These are phyloP conservation scores for Pythium rhizo-oryzae DNA, from an alignment of 352 stramenopile genomes.

Conservation along the genomic window DNA sequence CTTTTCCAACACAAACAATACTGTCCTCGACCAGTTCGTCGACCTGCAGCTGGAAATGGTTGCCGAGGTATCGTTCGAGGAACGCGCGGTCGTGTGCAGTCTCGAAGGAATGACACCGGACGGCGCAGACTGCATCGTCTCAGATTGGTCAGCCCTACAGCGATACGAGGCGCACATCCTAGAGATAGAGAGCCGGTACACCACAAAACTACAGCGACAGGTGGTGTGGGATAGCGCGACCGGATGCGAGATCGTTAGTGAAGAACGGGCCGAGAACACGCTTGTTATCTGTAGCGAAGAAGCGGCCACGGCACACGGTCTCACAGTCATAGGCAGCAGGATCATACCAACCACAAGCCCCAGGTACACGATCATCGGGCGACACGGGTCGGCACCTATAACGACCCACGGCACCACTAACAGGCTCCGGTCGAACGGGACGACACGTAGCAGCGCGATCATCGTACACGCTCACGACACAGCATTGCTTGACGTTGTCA, in stretches of 20 bases:
- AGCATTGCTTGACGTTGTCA: not conserved
- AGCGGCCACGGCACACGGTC: not conserved
- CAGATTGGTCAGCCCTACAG: conserved; percentile 6
- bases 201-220: not conserved
- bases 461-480: not conserved
- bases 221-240: conserved; percentile 17
- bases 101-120: not conserved
- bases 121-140: conserved; percentile 15
- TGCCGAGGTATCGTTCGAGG: not conserved
- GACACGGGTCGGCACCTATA: not conserved
- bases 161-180: conserved; percentile 4
- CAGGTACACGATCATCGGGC: not conserved
- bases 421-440: not conserved
- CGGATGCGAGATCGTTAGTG: conserved; percentile 2
- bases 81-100: not conserved
- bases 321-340: not conserved
- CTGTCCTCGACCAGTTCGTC: conserved; percentile 1
- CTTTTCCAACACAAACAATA: conserved; percentile 2
- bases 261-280: conserved; percentile 14
- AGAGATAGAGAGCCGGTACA: not conserved
- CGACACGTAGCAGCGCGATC: too few relatives aligned
- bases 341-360: too few relatives aligned
- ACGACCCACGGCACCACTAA: not conserved
- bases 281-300: conserved; percentile 1
- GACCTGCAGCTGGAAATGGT: not conserved